Base-by-base conservation (phyloP, 108 stramenopile species). In the Mediolabrus comicus region DNA sequence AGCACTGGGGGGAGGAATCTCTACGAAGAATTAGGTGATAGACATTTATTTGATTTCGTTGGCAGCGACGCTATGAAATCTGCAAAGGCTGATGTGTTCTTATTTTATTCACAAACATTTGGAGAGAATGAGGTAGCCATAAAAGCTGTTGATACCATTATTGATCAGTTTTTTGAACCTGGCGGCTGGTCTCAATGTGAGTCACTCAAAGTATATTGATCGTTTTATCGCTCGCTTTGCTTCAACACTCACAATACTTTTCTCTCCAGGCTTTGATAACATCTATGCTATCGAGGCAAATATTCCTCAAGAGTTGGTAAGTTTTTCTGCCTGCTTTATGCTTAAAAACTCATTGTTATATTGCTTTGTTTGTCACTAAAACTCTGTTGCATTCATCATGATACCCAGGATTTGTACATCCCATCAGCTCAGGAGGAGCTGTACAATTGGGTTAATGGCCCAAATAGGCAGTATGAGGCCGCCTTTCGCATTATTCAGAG, bases 401-500 rank as follows among this genome's bases (percentile, higher is more conserved):
- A 70, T 10, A n/a, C n/a, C 34, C 71, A 14, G n/a, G 85, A 86
- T 46, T 29, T 83, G 53, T 86, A 88, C 69, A 81, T 80, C 32
- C 65, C 80, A 8, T 53, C 62, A 25, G 78, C 79, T 1, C 83
- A 84, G 38, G 72, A 81, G 57, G 78, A 86, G 52, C 59, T 86
- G 67, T 79, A 83, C 32, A 81, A 85, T 53, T 87, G 89, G 87
- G 83, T 86, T n/a, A 90, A 90, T 54, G 85, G 86, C 9, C 86
- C 89, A n/a, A 90, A 87, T 69, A 67, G 85, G 62, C 86, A 86
- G 56, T 89, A 81, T 67, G 86, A 90, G 72, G 80, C 86, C 9
- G 85, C 77, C 3, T 74, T 86, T 63, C 86, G 84, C 31, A 76
- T 84, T 34, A 71, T 90, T 54, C 85, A 87, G 74, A 77, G 77